phyloP scores from a whole-genome alignment of 805 yeast genomes.

The Candida ficus region DNA sequence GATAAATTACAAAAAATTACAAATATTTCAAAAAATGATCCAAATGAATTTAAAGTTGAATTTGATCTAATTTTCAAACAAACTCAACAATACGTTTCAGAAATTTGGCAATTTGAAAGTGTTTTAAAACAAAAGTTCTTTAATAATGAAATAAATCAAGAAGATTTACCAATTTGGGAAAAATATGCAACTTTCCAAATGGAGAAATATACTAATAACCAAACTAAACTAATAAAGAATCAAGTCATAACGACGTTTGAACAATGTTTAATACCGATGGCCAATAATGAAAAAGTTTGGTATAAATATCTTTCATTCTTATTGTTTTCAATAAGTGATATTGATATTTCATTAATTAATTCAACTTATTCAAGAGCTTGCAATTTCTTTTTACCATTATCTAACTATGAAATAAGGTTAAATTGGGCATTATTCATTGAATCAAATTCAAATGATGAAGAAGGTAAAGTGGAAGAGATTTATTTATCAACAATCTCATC shows the following conservation, averaged over 20 bases:
- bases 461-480: conserved; percentile 16
- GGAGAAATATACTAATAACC: conserved; percentile 15
- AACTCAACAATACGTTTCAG: conserved; percentile 19
- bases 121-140: conserved; percentile 54
- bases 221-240: conserved; percentile 6
- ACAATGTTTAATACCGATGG: conserved; percentile 67
- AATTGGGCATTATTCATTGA: conserved; percentile 22
- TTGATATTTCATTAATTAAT: conserved; percentile 30
- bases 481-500: conserved; percentile 14
- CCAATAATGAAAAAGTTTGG: conserved; percentile 63
- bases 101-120: conserved; percentile 71
- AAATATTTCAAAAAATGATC: conserved; percentile 19
- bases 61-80: conserved; percentile 13
- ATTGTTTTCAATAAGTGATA: background rate
- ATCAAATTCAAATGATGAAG: conserved; percentile 6
- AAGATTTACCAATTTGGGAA: conserved; percentile 50
- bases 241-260: conserved; percentile 53
- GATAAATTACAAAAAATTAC: conserved; percentile 1
- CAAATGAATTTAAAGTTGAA: conserved; percentile 6
- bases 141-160: conserved; percentile 29
- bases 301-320: conserved; percentile 39
- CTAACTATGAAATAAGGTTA: conserved; percentile 12
- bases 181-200: conserved; percentile 56
- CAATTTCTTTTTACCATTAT: conserved; percentile 31
- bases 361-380: conserved; percentile 49